phyloP scores from a whole-genome alignment of 495 filamentous ascomycete species.

The Penicillium crystallinum region DNA sequence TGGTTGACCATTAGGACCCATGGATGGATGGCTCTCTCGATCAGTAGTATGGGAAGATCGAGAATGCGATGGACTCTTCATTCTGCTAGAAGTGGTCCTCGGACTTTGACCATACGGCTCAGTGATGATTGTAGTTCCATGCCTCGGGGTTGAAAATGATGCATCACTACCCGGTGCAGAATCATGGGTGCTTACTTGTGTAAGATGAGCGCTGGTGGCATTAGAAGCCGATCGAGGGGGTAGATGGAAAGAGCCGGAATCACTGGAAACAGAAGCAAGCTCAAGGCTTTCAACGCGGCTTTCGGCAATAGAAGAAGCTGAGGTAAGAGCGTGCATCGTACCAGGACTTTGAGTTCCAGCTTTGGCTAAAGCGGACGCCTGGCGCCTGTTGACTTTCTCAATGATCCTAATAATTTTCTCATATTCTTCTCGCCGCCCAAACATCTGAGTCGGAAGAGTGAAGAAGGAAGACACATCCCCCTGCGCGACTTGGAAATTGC shows the following conservation, averaged over 20 bases:
- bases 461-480: slow-evolving; percentile 85
- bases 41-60: slow-evolving; percentile 36
- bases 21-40: slow-evolving; percentile 30
- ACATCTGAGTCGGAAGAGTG: slow-evolving; percentile 70
- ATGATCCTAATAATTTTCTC: slow-evolving; percentile 64
- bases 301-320: slow-evolving; percentile 54
- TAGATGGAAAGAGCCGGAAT: slow-evolving; percentile 49
- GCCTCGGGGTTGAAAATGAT: slow-evolving; percentile 29
- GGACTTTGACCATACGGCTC: slow-evolving; percentile 7
- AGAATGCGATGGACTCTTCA: slow-evolving; percentile 37
- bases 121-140: slow-evolving; percentile 3
- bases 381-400: slow-evolving; percentile 61
- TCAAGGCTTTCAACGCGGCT: slow-evolving; percentile 51
- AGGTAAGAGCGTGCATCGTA: slow-evolving; percentile 44
- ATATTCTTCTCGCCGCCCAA: slow-evolving; percentile 70
- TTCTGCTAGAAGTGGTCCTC: slow-evolving; percentile 17
- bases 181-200: slow-evolving; percentile 32
- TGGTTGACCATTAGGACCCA: slow-evolving; percentile 22
- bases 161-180: slow-evolving; percentile 34
- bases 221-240: slow-evolving; percentile 39
- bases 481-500: slow-evolving; percentile 64
- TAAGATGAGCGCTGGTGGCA: slow-evolving; percentile 26
- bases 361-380: slow-evolving; percentile 45
- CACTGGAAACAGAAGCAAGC: slow-evolving; percentile 44
- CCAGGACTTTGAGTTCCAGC: slow-evolving; percentile 36